These are phyloP conservation scores for Sugiyamaella boreocaroliniensis DNA, from an alignment of 805 yeast species.

Conservation along the genomic window DNA sequence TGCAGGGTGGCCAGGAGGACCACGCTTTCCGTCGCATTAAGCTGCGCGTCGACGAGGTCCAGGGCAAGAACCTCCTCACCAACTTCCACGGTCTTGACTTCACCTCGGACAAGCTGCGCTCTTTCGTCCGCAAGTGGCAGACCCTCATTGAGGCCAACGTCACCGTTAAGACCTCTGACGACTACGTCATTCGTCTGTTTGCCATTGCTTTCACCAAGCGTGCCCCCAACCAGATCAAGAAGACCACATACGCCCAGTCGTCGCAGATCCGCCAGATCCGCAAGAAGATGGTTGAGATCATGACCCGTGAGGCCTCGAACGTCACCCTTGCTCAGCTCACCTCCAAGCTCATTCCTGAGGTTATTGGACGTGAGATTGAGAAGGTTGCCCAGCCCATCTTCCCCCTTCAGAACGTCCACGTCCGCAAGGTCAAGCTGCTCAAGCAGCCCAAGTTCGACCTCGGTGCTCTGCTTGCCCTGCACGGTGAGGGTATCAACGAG, in stretches of 20 bases:
- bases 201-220: conserved; percentile 99
- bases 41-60: conserved; percentile 98
- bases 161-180: conserved; percentile 96
- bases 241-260: conserved; percentile 95
- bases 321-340: conserved; percentile 95
- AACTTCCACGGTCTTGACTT: conserved; percentile 99
- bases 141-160: conserved; percentile 96
- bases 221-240: conserved; percentile 93
- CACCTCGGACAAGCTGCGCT: conserved; percentile 96
- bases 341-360: conserved; percentile 96
- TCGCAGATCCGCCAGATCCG: conserved; percentile 96
- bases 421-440: conserved; percentile 97
- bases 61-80: conserved; percentile 97
- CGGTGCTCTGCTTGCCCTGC: conserved; percentile 92
- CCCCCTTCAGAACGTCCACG: conserved; percentile 98
- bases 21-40: conserved; percentile 96
- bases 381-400: conserved; percentile 89
- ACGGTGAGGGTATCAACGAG: conserved; percentile 90
- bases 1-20: conserved; percentile 93
- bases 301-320: conserved; percentile 93
- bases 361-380: conserved; percentile 97
- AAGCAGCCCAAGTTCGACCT: conserved; percentile 98
- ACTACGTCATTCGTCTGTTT: conserved; percentile 92
- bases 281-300: conserved; percentile 92
- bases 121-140: conserved; percentile 99